Evolutionary conservation across 371 early-diverging fungal genomes (phyloP).

Genomic region (Apophysomyces sp.): DNA sequence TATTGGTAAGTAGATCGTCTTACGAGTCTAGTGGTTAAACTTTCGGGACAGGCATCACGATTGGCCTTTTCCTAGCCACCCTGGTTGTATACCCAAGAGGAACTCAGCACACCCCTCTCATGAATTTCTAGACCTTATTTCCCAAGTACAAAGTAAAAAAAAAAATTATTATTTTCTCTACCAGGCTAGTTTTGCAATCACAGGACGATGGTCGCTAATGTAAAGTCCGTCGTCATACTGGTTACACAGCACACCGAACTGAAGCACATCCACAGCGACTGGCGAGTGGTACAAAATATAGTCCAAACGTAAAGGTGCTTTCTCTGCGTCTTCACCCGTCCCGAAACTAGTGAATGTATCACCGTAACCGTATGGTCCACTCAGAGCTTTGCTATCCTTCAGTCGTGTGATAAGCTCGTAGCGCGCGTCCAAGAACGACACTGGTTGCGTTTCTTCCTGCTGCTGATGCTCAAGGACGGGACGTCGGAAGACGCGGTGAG

Average conservation of each 20-base stretch:
- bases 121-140: conserved; percentile 45
- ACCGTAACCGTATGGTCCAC: conserved; percentile 43
- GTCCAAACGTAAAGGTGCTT: conserved; percentile 38
- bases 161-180: conserved; percentile 4
- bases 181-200: conserved; percentile 40
- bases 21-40: neutral
- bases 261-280: conserved; percentile 17
- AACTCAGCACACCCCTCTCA: conserved; percentile 53
- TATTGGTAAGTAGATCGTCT: conserved; percentile 15
- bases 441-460: conserved; percentile 8
- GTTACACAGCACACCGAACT: conserved; percentile 37
- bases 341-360: conserved; percentile 53
- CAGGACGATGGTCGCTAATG: conserved; percentile 55
- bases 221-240: conserved; percentile 42
- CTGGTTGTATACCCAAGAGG: conserved; percentile 60
- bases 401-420: conserved; percentile 32
- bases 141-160: neutral
- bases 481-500: conserved; percentile 40
- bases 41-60: conserved; percentile 44
- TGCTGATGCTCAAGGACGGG: conserved; percentile 21
- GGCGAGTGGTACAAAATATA: conserved; percentile 35
- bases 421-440: conserved; percentile 30
- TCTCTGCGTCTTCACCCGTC: conserved; percentile 21
- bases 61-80: conserved; percentile 59
- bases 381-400: conserved; percentile 21